Evolutionary conservation across 768 basidiomycete genomes (phyloP).

Genomic region (Kwoniella dejecticola): DNA sequence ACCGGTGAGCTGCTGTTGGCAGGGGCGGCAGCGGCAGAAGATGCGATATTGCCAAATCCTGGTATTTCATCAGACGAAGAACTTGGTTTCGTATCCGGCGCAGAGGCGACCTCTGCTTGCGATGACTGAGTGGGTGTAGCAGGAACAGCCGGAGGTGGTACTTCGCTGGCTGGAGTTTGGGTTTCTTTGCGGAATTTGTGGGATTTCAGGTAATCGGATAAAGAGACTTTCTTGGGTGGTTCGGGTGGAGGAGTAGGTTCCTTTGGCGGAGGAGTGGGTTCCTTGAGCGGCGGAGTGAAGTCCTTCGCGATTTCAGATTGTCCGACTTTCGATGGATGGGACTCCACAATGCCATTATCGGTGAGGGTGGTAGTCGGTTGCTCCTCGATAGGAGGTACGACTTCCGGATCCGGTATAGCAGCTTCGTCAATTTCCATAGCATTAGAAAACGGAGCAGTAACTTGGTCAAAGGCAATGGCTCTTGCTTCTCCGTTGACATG

Average conservation of each 20-base stretch:
- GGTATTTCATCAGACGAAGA: conserved; percentile 18
- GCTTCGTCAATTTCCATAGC: conserved; percentile 16
- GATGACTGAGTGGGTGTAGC: neutral
- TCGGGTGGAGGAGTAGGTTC: conserved; percentile 34
- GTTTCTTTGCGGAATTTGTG: conserved; percentile 39
- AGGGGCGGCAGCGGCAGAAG: neutral
- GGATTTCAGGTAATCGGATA: conserved; percentile 42
- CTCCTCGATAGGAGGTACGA: conserved; percentile 2
- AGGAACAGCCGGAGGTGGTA: neutral
- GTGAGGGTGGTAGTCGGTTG: neutral
- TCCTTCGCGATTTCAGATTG: neutral
- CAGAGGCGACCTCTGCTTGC: neutral
- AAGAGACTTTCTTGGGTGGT: conserved; percentile 40
- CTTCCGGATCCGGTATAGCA: conserved; percentile 1
- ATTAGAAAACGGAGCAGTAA: conserved; percentile 15
- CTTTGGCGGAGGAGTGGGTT: neutral
- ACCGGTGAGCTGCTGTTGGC: neutral
- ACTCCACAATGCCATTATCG: no score
- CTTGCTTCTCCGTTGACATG: conserved; percentile 1
- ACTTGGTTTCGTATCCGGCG: neutral
- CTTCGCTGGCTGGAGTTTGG: conserved; percentile 10
- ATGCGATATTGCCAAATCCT: conserved; percentile 15
- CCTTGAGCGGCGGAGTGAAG: conserved; percentile 16
- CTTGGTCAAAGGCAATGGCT: conserved; percentile 26
- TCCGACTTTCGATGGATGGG: no score